Evolutionary conservation across 768 basidiomycete genomes (phyloP), one percentile per base, ranked within the genome.

Genomic region (Panus rudis): DNA sequence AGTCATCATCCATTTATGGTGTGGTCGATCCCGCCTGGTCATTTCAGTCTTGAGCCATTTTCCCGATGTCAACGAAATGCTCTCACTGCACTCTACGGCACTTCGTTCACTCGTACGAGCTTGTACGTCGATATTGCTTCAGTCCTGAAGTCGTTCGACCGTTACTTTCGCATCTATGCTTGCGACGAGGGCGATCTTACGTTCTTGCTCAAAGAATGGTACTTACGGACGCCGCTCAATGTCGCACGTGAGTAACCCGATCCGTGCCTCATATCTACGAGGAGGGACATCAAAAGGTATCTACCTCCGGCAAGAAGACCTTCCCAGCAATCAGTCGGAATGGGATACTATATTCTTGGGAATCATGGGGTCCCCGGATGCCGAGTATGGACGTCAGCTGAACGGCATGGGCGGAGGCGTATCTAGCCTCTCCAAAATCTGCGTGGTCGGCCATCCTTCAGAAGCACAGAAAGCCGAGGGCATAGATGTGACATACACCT

Each of bases 381-480:
- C 78, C 2, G 65, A 72, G 42, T 64, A 84, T 51, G 76, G 75
- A 1, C 66, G 83, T 13, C 86, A 90, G 60, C 67, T 88, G 12
- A 79, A 90, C 50, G 86, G 86, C 10, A 84, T 88, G 81, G 86
- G 86, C 7, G 84, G 86, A 5, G 86, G 86, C 3, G 63, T 84
- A 7, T 82, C 80, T 13, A 84, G 80, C 44, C 69, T 85, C 5
- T 84, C 82, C 26, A 90, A 90, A 56, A 74, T 87, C 13, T 77
- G 75, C 51, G 73, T 89, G 35, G 77, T 88, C 3, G 75, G 71
- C 6, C 44, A 67, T 33, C 69, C 81, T 5, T 67, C 73, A 0
- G 53, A 60, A 2, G 61, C 59, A 10, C 73, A 74, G 33, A 55
- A 57, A 39, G 59, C 62, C 1, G 42, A 61, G 16, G 74, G 73